Evolutionary conservation across 495 filamentous ascomycete species (phyloP).

Genomic region (Amniculicola lignicola): DNA sequence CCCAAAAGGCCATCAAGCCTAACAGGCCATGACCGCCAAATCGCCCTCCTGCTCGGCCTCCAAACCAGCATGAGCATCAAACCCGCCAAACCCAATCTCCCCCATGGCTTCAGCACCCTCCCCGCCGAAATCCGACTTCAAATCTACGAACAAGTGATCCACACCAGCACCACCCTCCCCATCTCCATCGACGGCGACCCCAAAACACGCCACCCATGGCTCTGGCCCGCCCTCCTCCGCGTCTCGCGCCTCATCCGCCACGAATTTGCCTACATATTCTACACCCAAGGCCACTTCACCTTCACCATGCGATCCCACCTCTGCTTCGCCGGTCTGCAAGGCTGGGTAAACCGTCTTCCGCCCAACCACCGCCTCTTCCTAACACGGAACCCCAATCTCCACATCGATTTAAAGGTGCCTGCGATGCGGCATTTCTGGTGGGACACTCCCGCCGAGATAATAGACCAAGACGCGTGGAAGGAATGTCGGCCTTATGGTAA

Average conservation of each 20-base stretch:
- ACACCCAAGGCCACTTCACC: neutral
- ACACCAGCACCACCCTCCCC: neutral
- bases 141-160: constrained; percentile 6
- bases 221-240: constrained; percentile 4
- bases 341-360: neutral
- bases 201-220: neutral
- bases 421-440: neutral
- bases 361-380: neutral
- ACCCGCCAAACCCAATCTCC: neutral
- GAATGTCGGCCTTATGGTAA: neutral
- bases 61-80: neutral
- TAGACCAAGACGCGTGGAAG: neutral
- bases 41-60: neutral
- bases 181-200: neutral
- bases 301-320: neutral
- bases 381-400: neutral
- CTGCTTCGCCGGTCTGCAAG: neutral
- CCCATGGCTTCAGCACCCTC: constrained; percentile 1
- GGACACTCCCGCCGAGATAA: too few species aligned
- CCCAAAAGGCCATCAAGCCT: neutral
- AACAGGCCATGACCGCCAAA: neutral
- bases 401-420: neutral
- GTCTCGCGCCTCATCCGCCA: constrained; percentile 1
- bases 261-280: constrained; percentile 7
- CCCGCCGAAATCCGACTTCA: constrained; percentile 1